Evolutionary conservation across 768 basidiomycete species (phyloP), one percentile per base, ranked within the genome.

Genomic region (Podaxis carcinomalis): DNA sequence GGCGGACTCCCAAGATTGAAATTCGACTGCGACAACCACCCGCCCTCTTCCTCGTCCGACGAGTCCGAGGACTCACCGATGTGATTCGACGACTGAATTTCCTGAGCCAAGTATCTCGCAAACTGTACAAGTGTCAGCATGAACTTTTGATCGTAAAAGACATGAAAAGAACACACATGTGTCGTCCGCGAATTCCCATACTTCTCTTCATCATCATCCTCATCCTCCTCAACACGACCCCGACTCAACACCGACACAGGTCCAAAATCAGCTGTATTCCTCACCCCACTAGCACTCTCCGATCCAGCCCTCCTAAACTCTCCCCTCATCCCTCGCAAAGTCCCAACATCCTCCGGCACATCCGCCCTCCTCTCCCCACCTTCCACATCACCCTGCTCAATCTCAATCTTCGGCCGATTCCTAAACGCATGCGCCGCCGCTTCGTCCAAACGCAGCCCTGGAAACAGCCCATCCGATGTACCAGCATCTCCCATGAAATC

Each of bases 1-100:
- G 83, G 80, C 16, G 80, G 78, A 55, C 77, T 75, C 23, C 77
- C 75, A 7, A 87, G 72, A 27, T 82, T 81, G 64, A 92, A 92
- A n/a, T 80, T 84, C 7, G 89, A 92, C 47, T 89, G 87, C 2
- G 90, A 80, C 25, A 93, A 72, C 92, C 92, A 93, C 0, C 90
- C 90, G 3, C 84, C 84, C 11, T 90, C 90, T 16, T 90, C 86
- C 25, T 66, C 65, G 51, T 66, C 65, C 28, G 65, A 66, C 5
- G 65, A 66, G 55, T 80, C 78, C 51, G 78, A 70, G 62, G 83
- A 68, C 71, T 81, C 81, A 23, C 78, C 82, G 62, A 85, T 80
- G 53, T 81, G 80, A 59, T 87, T 87, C 25, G 82, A 76, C 0
- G 84, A 75, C 59, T 85, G 83, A 65, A 92, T 87, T 67, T 92